phyloP scores from a whole-genome alignment of 768 basidiomycete genomes.

The Mrakia blollopis region DNA sequence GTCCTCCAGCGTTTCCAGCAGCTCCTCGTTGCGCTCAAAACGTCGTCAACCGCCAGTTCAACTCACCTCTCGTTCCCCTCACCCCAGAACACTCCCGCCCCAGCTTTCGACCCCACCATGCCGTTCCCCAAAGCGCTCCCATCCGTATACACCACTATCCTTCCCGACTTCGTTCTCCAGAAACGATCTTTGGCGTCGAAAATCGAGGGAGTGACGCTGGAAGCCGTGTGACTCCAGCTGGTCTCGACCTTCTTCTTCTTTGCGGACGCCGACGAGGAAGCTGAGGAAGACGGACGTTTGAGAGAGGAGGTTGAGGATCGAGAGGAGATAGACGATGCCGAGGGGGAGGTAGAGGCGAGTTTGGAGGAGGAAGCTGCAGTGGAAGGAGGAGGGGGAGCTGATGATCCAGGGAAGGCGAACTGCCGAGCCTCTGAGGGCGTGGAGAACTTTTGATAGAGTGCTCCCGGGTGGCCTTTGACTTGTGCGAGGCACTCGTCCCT shows the following conservation, averaged over 20 bases:
- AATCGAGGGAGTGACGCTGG: not conserved
- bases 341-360: not conserved
- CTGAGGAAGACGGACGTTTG: not conserved
- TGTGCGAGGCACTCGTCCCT: constrained; percentile 7
- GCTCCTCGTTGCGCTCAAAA: too few relatives aligned
- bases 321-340: not conserved
- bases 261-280: not conserved
- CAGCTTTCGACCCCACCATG: not conserved
- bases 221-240: not conserved
- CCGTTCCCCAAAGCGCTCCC: constrained; percentile 13
- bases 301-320: not conserved
- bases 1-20: not conserved
- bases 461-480: constrained; percentile 4
- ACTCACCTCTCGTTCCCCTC: not conserved
- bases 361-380: not conserved
- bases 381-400: not conserved
- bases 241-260: not conserved
- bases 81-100: constrained; percentile 15
- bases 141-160: constrained; percentile 21
- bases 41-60: too few relatives aligned
- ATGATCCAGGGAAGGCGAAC: constrained; percentile 9
- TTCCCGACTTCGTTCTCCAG: not conserved
- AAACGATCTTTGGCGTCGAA: not conserved
- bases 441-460: constrained; percentile 13
- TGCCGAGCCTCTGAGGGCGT: not conserved